Evolutionary conservation across 345 rosid genomes (phyloP).

Genomic region (Rhodamnia rubescens): DNA sequence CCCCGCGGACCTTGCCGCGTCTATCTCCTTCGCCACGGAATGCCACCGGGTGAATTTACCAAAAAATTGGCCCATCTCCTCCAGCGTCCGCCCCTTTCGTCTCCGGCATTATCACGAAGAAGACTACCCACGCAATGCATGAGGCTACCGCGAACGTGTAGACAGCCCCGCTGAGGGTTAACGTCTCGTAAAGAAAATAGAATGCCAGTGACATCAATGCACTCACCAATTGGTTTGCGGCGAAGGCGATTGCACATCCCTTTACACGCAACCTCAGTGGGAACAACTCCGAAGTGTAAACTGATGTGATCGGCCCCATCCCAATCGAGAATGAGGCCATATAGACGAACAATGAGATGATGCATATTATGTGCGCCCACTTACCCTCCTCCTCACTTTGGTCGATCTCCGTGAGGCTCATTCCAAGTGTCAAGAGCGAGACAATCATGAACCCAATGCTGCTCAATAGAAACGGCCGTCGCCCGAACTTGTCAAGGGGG

Average conservation of each 20-base stretch:
- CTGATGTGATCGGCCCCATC: slow-evolving; percentile 77
- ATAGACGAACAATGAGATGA: slow-evolving; percentile 39
- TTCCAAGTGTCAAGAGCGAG: slow-evolving; percentile 31
- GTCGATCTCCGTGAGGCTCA: slow-evolving; percentile 30
- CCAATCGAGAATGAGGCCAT: slow-evolving; percentile 81
- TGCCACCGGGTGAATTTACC: slow-evolving; percentile 38
- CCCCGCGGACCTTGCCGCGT: neutral
- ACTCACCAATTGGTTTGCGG: slow-evolving; percentile 54
- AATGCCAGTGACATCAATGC: slow-evolving; percentile 52
- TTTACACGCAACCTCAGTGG: slow-evolving; percentile 75
- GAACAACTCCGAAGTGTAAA: slow-evolving; percentile 70
- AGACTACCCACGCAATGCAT: slow-evolving; percentile 39
- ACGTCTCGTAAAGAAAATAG: slow-evolving; percentile 27
- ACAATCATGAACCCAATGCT: slow-evolving; percentile 61
- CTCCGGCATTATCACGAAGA: slow-evolving; percentile 45
- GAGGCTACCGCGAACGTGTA: slow-evolving; percentile 49
- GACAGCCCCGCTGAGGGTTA: slow-evolving; percentile 70
- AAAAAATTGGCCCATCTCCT: slow-evolving; percentile 59
- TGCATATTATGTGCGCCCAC: no score
- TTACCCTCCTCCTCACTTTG: slow-evolving; percentile 54
- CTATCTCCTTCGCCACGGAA: slow-evolving; percentile 12
- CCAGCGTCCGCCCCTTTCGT: slow-evolving; percentile 64
- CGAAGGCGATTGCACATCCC: slow-evolving; percentile 56
- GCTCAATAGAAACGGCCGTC: slow-evolving; percentile 56
- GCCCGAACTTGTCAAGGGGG: slow-evolving; percentile 52